A percentile compares a stretch with the other conserved stretches of the same genome.
phyloP scores from a whole-genome alignment of 345 rosid species.

The Raphanus sativus region DNA sequence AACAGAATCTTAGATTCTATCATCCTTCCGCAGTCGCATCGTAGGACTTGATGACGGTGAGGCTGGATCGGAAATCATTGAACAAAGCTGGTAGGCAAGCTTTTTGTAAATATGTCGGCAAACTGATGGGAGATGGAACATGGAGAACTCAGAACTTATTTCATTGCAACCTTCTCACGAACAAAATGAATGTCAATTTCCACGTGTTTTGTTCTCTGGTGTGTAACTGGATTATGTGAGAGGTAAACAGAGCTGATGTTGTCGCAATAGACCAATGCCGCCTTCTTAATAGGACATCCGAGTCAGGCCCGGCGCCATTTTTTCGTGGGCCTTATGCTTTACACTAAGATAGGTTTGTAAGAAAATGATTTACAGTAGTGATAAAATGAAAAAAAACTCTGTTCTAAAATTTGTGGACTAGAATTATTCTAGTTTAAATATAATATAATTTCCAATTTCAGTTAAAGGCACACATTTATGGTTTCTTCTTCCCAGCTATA shows the following conservation, averaged over 20 bases:
- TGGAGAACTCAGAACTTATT: not conserved
- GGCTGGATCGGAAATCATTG: not conserved
- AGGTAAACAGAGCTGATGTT: not conserved
- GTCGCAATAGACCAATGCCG: not conserved
- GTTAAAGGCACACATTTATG: too few species aligned
- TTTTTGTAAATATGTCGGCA: not conserved
- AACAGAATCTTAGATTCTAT: not conserved
- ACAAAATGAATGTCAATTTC: not conserved
- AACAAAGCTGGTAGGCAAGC: not conserved
- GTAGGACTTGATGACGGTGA: not conserved
- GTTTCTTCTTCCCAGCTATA: too few species aligned
- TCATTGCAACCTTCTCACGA: not conserved
- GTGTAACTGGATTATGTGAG: not conserved
- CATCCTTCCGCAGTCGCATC: not conserved
- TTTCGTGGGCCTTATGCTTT: too few species aligned
- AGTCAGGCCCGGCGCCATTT: not conserved
- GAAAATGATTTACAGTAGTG: too few species aligned
- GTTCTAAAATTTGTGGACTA: too few species aligned
- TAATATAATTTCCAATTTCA: too few species aligned
- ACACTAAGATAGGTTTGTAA: too few species aligned
- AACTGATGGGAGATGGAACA: not conserved
- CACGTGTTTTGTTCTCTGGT: not conserved
- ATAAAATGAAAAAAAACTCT: too few species aligned
- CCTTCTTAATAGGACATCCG: not conserved
- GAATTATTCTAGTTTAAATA: too few species aligned